Percentiles rank a stretch among this genome's conserved stretches.
Evolutionary conservation across 495 filamentous ascomycete genomes (phyloP).

Genomic region (Xylona heveae): DNA sequence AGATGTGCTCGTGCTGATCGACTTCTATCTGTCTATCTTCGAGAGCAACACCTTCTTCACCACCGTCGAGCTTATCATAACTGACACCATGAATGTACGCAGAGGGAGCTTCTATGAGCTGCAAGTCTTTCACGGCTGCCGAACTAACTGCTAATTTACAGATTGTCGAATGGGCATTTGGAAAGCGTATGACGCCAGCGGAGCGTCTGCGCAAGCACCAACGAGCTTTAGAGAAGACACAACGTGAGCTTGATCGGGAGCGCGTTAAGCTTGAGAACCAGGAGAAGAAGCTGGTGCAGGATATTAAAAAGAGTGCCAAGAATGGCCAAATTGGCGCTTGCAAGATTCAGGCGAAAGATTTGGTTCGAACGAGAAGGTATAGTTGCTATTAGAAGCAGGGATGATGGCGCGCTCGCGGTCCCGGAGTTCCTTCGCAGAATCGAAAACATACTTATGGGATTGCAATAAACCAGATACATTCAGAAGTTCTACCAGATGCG

Average conservation of each 20-base stretch:
- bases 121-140: no score
- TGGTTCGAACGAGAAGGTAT: conserved; percentile 80
- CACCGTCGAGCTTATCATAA: background rate
- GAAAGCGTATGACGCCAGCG: conserved; percentile 92
- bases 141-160: conserved; percentile 14
- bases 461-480: conserved; percentile 41
- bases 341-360: conserved; percentile 93
- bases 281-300: conserved; percentile 85
- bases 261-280: conserved; percentile 90
- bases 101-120: background rate
- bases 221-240: conserved; percentile 86
- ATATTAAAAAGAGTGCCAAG: conserved; percentile 96
- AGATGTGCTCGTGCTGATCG: no score
- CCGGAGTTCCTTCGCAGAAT: background rate
- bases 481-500: conserved; percentile 98
- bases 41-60: no score
- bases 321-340: conserved; percentile 91
- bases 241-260: conserved; percentile 86
- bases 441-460: background rate
- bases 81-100: conserved; percentile 37
- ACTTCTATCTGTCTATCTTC: no score
- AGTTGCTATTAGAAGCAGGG: conserved; percentile 4
- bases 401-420: background rate
- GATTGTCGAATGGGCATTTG: conserved; percentile 97
- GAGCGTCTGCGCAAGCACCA: conserved; percentile 96